phyloP scores from a whole-genome alignment of 2,329 filamentous ascomycete species.

The Colletotrichum sp. region DNA sequence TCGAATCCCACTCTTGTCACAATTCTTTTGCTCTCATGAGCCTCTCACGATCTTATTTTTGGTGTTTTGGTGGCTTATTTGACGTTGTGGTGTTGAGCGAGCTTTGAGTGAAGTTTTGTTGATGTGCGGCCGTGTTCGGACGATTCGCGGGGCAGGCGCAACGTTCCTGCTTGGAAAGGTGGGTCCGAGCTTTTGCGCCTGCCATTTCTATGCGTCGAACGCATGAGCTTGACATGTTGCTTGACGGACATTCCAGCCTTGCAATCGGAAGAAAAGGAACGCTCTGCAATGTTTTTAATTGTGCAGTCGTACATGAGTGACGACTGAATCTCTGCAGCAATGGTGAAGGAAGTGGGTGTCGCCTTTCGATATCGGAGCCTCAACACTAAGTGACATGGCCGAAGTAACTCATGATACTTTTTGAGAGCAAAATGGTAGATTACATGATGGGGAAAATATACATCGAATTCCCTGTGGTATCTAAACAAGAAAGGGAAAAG shows the following conservation, averaged over 20 bases:
- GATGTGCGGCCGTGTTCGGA: background rate
- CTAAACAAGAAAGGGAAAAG: background rate
- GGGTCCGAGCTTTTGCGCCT: background rate
- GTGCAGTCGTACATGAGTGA: background rate
- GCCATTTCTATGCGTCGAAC: background rate
- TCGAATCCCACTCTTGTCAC: constrained; percentile 20
- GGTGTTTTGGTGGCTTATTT: background rate
- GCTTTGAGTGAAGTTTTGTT: background rate
- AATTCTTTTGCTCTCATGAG: background rate
- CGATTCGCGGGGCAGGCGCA: background rate
- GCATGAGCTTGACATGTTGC: background rate
- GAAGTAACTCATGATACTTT: background rate
- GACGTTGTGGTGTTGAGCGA: background rate
- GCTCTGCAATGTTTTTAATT: background rate
- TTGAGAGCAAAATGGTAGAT: background rate
- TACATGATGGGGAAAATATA: background rate
- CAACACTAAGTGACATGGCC: background rate
- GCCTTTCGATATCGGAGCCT: background rate
- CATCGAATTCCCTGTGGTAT: background rate
- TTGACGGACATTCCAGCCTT: background rate
- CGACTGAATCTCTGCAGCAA: background rate
- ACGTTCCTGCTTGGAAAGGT: background rate
- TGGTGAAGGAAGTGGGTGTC: background rate
- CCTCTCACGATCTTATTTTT: background rate
- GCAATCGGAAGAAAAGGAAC: background rate